Evolutionary conservation across 1,284 basidiomycete genomes (phyloP), one percentile per base, ranked within the genome.

Genomic region (Wallemia mellicola): DNA sequence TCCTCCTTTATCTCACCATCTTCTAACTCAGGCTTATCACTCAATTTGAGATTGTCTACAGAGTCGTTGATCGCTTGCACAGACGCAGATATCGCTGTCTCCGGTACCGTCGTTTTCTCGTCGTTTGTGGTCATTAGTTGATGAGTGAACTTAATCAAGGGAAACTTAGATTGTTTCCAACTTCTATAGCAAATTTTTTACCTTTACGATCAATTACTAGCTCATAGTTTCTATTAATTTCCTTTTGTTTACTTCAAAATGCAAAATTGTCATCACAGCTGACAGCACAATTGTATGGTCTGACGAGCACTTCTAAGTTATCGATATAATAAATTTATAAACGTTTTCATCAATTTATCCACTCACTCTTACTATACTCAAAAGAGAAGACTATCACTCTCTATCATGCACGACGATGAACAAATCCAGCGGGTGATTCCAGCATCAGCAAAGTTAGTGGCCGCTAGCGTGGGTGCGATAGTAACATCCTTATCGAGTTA

Each of bases 401-500:
- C 54, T 26, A 7, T 7, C 7, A 55, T 55, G 22, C 9, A 55
- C 54, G n/a, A 55, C 54, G 25, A 55, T 55, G 54, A 24, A 7
- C 22, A 22, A 26, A 22, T 55, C 7, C n/a, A 24, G 9, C 54
- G n/a, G 22, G 54, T 14, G 32, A 32, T 59, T 38, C 19, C 7
- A 19, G 2, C 22, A 5, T 22, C 60, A 59, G 66, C 68, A 57
- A 88, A 88, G 70, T 75, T 85, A 61, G 71, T 83, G 63, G 86
- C 85, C 19, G 86, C 84, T 0, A 79, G 82, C 59, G 77, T 79
- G 24, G 86, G 86, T 33, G 82, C 86, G 5, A 79, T 81, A 24
- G 68, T 86, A 68, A 88, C 86, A 5, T 83, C 84, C 1, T 71
- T 89, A 56, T 84, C 84, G 9, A 89, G 84, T 85, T 64, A 60